Evolutionary conservation across 371 early-diverging fungal genomes (phyloP), one percentile per base, ranked within the genome.

Genomic region (Mortierella sp.): DNA sequence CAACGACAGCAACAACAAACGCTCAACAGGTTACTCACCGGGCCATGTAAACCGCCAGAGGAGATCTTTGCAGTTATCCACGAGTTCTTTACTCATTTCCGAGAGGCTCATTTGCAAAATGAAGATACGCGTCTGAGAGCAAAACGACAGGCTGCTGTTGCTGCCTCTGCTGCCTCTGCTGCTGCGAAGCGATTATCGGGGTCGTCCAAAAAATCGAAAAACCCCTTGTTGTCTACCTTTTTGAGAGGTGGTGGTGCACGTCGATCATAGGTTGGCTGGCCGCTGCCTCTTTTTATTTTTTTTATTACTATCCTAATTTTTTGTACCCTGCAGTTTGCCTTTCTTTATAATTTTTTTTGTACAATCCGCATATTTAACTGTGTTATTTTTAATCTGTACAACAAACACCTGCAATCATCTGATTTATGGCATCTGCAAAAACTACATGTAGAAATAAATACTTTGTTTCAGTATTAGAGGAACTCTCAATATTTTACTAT

Each of bases 21-120:
- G 62, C 62, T 69, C 26, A 66, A 22, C 49, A 64, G 63, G 59
- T 51, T 73, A 66, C 45, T 61, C 45, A 57, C 56, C 3, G 79
- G 73, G 17, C 79, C 73, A 0, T 68, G 81, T 26, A 80, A 80
- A 56, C 72, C 81, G 0, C 81, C 81, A 61, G 81, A 80, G 34
- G 81, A 80, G 61, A 80, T 80, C 35, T 80, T 80, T 71, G 68
- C 64, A 1, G 70, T 80, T 12, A 31, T 80, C 29, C 67, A 80
- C 40, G 75, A 80, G 61, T 80, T 80, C 62, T 60, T 80, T 12
- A 59, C 67, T 17, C 68, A 80, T 32, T 74, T 80, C 42, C 67
- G 67, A 5, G 81, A 80, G 35, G 81, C 81, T 3, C 75, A 80
- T 70, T 59, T 71, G 19, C 81, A 80, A 62, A 80, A 80, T 58